Base-by-base conservation (phyloP, 2,329 filamentous ascomycete genomes). In the Phymatotrichopsis omnivora region DNA sequence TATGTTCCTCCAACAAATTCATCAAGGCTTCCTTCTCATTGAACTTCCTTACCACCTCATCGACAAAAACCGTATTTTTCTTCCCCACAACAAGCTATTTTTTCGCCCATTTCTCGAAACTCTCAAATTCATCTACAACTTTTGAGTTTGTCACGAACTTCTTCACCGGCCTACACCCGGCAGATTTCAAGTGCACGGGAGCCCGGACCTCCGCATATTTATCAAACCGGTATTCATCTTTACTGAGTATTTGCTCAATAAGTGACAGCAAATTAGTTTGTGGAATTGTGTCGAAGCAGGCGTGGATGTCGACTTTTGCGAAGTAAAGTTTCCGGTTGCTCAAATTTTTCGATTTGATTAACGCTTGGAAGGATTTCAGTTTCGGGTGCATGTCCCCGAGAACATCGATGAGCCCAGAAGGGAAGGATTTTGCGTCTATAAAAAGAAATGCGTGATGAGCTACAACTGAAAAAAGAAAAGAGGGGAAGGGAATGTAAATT, bases 221-320 rank as follows among this genome's bases (percentile, higher is more conserved):
- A 4, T 72, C 72, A 34, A 91, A 71, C 5, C 72, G 70, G 60
- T 96, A 96, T 14, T 67, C 65, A 3, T 70, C 63, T 46, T 81
- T 66, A 12, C 65, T 66, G 52, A 62, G 75, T 53, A 73, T 76
- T 10, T 45, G 34, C 16, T 49, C 25, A 52, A 91, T 72, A 23
- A 95, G 67, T 17, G 69, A 61, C 27, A 94, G 60, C 14, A 95
- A 68, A 1, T 76, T 75, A 19, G 73, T 65, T 61, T 96, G 91
- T 0, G 91, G 91, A 31, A 98, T 94, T 0, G 83, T 93, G 63
- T 98, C 91, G 61, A 95, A 98, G 56, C 89, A 93, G 2, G 85
- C 78, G 60, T 84, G 76, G n/a, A 96, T 87, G 59, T 98, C 91
- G 8, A 93, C 69, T 61, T 96, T 98, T 50, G 80, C 87, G 63